A percentile compares a stretch with the other conserved stretches of the same genome.
These are phyloP conservation scores for Aspergillus sergii DNA, from an alignment of 2,329 filamentous ascomycete species.

Conservation along the genomic window DNA sequence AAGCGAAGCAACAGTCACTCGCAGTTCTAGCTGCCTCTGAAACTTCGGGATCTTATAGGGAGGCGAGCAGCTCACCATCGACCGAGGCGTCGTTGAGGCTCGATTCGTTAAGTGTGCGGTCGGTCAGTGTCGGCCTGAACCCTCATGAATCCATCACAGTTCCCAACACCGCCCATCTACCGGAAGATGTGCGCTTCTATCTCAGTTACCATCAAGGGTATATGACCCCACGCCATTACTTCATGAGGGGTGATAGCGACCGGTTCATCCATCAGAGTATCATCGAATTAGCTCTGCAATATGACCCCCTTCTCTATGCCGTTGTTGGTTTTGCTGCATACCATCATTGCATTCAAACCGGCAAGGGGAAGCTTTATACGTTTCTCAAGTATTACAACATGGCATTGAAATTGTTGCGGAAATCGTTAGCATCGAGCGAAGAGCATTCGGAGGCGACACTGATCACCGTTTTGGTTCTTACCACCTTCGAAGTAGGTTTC, in stretches of 20 bases:
- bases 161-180: constrained; percentile 34
- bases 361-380: constrained; percentile 72
- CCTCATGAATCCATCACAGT: constrained; percentile 26
- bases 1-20: constrained; percentile 22
- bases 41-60: constrained; percentile 43
- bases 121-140: constrained; percentile 32
- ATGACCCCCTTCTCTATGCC: constrained; percentile 83
- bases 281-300: constrained; percentile 70
- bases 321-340: constrained; percentile 88
- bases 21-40: constrained; percentile 26
- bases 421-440: constrained; percentile 70
- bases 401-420: constrained; percentile 76
- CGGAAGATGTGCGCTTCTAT: constrained; percentile 74
- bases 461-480: constrained; percentile 85
- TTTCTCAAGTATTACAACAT: constrained; percentile 91
- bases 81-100: constrained; percentile 49
- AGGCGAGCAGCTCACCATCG: constrained; percentile 55
- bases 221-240: constrained; percentile 81
- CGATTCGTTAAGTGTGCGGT: constrained; percentile 38
- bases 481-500: constrained; percentile 79
- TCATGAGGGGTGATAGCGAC: constrained; percentile 69
- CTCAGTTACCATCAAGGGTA: constrained; percentile 77
- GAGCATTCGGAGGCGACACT: constrained; percentile 74
- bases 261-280: constrained; percentile 75
- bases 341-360: constrained; percentile 72